phyloP scores from a whole-genome alignment of 2,329 filamentous ascomycete genomes.

The Fusarium scirpi region DNA sequence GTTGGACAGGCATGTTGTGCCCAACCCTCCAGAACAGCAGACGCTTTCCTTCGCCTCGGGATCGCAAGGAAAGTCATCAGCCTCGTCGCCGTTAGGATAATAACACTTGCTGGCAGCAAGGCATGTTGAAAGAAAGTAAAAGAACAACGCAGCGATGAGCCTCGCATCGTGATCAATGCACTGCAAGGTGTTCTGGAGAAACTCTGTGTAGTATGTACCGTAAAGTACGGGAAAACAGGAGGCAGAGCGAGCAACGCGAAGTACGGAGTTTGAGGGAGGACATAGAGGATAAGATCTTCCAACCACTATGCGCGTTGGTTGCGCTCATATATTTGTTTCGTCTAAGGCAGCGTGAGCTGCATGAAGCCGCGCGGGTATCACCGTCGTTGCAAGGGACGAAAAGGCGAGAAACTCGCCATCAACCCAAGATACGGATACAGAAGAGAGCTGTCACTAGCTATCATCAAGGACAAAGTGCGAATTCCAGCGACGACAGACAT shows the following conservation, averaged over 20 bases:
- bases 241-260: not conserved
- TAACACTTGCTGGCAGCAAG: slow-evolving; percentile 32
- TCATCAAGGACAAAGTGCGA: not conserved
- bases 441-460: not conserved
- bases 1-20: slow-evolving; percentile 40
- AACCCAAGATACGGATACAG: not conserved
- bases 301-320: not conserved
- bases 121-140: slow-evolving; percentile 8
- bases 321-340: not conserved
- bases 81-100: slow-evolving; percentile 36
- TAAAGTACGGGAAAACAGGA: not conserved
- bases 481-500: not conserved
- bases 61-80: slow-evolving; percentile 37
- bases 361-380: slow-evolving; percentile 2
- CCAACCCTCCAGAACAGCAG: slow-evolving; percentile 39
- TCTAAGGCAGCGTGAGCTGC: not conserved
- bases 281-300: not conserved
- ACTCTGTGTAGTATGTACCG: not conserved
- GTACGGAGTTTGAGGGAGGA: not conserved
- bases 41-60: slow-evolving; percentile 32
- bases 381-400: not conserved
- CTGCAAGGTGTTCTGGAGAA: not conserved
- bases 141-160: slow-evolving; percentile 1
- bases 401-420: not conserved
- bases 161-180: slow-evolving; percentile 15